These are phyloP conservation scores for Macrotyloma uniflorum DNA, from an alignment of 306 rosid genomes.

Conservation along the genomic window DNA sequence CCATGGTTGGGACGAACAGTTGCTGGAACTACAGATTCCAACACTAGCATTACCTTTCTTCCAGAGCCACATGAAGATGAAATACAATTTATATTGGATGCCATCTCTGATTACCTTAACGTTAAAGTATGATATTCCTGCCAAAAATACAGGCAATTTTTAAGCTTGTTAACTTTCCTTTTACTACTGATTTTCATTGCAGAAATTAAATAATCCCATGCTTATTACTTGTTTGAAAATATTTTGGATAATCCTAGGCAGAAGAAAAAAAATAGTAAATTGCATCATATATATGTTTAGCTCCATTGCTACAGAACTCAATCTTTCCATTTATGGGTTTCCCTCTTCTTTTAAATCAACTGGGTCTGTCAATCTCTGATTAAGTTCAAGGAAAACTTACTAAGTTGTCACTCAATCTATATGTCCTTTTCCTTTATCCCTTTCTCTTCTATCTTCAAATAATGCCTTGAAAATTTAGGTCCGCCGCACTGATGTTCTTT, in stretches of 20 bases:
- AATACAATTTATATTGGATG: conserved; percentile 81
- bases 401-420: conserved; percentile 21
- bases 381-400: not conserved
- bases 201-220: not conserved
- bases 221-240: conserved; percentile 16
- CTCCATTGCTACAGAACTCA: not conserved
- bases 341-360: not conserved
- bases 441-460: conserved; percentile 32
- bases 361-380: conserved; percentile 9
- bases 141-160: not conserved
- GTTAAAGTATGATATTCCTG: conserved; percentile 60
- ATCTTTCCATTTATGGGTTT: not conserved
- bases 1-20: conserved; percentile 92
- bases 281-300: not conserved
- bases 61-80: conserved; percentile 93
- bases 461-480: conserved; percentile 55
- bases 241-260: not conserved
- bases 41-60: conserved; percentile 61
- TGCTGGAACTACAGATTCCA: conserved; percentile 92
- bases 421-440: not conserved
- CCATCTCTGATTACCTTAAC: conserved; percentile 80
- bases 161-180: not conserved
- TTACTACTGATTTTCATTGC: not conserved
- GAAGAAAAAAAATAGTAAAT: not conserved
- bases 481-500: conserved; percentile 82